phyloP scores from a whole-genome alignment of 257 asterid genomes.

The Asclepias syriaca region DNA sequence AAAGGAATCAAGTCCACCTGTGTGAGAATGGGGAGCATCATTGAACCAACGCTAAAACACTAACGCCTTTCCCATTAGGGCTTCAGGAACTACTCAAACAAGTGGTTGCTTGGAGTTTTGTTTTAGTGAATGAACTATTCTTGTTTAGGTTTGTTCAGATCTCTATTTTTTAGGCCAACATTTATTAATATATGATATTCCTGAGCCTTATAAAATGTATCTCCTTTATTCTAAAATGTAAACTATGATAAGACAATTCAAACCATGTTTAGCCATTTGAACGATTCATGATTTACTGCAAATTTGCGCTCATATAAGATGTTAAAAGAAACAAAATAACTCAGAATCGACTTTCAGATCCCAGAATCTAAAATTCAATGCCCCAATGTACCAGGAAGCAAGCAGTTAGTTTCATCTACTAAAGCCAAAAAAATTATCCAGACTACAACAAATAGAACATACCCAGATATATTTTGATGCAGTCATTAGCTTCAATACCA shows the following conservation, averaged over 20 bases:
- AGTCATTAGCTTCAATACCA: slow-evolving; percentile 69
- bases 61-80: too few relatives aligned
- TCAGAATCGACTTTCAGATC: neutral
- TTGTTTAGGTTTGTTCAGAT: neutral
- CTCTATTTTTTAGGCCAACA: neutral
- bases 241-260: neutral
- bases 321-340: neutral
- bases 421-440: neutral
- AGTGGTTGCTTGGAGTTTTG: too few relatives aligned
- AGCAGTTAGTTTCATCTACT: neutral
- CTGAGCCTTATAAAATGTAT: neutral
- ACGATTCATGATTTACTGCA: neutral
- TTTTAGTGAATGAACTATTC: too few relatives aligned
- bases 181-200: neutral
- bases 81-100: too few relatives aligned
- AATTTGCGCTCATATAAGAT: neutral
- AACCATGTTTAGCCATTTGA: neutral
- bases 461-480: slow-evolving; percentile 76
- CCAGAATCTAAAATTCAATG: neutral
- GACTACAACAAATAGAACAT: slow-evolving; percentile 3
- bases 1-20: too few relatives aligned
- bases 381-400: neutral
- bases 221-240: neutral
- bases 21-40: too few relatives aligned
- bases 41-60: too few relatives aligned